phyloP scores from a whole-genome alignment of 352 stramenopile genomes.

The Vaucheria bursata region DNA sequence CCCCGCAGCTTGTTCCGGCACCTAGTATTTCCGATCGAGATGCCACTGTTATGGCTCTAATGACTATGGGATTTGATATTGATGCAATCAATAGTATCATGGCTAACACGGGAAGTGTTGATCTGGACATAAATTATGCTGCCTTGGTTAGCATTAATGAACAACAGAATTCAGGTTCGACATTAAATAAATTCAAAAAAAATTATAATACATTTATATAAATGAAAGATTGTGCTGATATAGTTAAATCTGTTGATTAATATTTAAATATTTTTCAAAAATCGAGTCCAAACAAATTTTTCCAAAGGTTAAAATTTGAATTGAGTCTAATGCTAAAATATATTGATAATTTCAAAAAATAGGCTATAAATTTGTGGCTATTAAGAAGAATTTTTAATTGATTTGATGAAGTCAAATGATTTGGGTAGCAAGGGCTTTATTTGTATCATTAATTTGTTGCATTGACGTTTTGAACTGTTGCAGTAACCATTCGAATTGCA shows the following conservation, averaged over 20 bases:
- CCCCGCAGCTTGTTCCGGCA: neutral
- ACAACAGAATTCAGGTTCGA: neutral
- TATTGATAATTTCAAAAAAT: too few relatives aligned
- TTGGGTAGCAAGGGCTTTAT: too few relatives aligned
- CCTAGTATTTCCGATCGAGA: neutral
- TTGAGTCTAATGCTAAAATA: neutral
- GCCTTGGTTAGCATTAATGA: neutral
- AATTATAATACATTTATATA: neutral
- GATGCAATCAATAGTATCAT: neutral
- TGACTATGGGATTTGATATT: neutral
- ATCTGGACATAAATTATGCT: neutral
- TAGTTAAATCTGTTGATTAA: neutral
- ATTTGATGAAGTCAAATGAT: too few relatives aligned
- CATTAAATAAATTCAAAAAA: neutral
- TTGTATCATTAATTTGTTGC: too few relatives aligned
- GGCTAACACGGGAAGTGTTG: neutral
- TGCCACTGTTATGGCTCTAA: neutral
- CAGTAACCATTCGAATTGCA: too few relatives aligned
- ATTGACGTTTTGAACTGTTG: too few relatives aligned
- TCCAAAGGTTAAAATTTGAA: neutral
- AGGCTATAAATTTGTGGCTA: too few relatives aligned
- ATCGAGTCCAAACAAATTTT: neutral
- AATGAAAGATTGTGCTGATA: neutral
- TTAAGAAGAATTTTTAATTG: too few relatives aligned
- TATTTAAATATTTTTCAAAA: neutral